These are phyloP conservation scores for Zelonia costaricensis DNA, from an alignment of 208 protist species.

Conservation along the genomic window DNA sequence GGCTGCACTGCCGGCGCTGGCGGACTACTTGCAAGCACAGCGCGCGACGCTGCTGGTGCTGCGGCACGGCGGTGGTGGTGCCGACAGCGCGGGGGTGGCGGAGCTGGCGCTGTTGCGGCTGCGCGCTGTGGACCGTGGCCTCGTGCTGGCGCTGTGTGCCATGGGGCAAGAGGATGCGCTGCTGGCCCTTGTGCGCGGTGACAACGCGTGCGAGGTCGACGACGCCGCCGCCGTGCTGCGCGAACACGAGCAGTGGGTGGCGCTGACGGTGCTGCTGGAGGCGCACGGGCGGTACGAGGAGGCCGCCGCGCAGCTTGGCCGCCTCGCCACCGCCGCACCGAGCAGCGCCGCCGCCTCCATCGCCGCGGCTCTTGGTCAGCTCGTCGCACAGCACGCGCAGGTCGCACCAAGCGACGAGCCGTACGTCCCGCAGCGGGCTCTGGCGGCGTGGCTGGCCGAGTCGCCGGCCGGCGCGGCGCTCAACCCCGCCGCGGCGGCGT, in stretches of 20 bases:
- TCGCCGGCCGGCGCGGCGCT: not conserved
- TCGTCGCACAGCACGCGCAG: not conserved
- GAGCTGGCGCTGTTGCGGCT: not conserved
- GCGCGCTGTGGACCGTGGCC: slow-evolving; percentile 3
- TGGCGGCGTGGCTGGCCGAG: slow-evolving; percentile 3
- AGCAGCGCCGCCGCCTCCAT: not conserved
- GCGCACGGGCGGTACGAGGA: slow-evolving; percentile 16
- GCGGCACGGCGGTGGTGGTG: too few species aligned
- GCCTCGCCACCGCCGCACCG: slow-evolving; percentile 3
- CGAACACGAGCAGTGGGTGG: slow-evolving; percentile 53
- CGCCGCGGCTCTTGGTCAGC: slow-evolving; percentile 1
- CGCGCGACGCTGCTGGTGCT: slow-evolving; percentile 10
- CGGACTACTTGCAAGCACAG: slow-evolving; percentile 26
- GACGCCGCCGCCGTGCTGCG: slow-evolving; percentile 37
- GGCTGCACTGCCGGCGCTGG: slow-evolving; percentile 21
- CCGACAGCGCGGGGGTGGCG: too few species aligned
- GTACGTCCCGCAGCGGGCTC: slow-evolving; percentile 11
- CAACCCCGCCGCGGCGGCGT: not conserved
- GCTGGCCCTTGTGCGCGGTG: slow-evolving; percentile 39
- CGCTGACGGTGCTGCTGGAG: slow-evolving; percentile 41
- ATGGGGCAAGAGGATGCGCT: slow-evolving; percentile 46
- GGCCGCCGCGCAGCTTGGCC: slow-evolving; percentile 19
- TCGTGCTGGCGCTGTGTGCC: slow-evolving; percentile 26
- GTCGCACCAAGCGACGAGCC: not conserved
- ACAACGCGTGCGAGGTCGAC: slow-evolving; percentile 36